Evolutionary conservation across 371 early-diverging fungal genomes (phyloP), one percentile per base, ranked within the genome.

Genomic region (Mortierella polycephala): DNA sequence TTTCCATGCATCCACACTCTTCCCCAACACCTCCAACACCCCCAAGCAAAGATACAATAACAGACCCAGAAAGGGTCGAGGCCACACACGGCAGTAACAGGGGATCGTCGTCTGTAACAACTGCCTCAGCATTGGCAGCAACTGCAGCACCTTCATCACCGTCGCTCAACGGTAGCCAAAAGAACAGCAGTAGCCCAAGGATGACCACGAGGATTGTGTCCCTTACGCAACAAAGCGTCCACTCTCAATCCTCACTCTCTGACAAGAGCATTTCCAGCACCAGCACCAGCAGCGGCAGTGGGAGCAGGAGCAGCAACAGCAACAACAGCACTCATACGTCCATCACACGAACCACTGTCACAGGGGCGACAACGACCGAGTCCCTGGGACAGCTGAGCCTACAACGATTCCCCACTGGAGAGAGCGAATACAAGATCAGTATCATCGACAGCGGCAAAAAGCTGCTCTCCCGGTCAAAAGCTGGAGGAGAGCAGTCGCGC

Each of bases 351-450:
- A n/a, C 67, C 23, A 68, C 64, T 4, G 63, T 61, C 10, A 41
- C 57, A 14, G 40, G 42, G 41, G 61, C 55, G 39, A 60, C 58
- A 47, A 64, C 65, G 42, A 58, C 63, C 50, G 75, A 71, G 50
- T 71, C 76, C 20, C 41, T 71, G 51, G 67, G 71, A 14, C 75
- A 69, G 44, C 61, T 70, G 40, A 40, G 62, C 47, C 66, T 77
- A 12, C 79, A 72, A 40, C 72, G 79, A 8, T 77, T 77, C 60
- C 72, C 79, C 7, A 69, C 79, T 30, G 79, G 79, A 61, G 79
- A 77, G 47, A 77, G 60, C 23, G 76, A 60, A 54, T 57, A 65
- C 60, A 74, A 61, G 54, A n/a, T 12, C 64, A 55, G 30, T 30
- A 30, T 30, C 30, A 30, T 30, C 30, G 30, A 30, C 1, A 30